Evolutionary conservation across 768 basidiomycete genomes (phyloP), one percentile per base, ranked within the genome.

Genomic region (Tricholomella constricta): DNA sequence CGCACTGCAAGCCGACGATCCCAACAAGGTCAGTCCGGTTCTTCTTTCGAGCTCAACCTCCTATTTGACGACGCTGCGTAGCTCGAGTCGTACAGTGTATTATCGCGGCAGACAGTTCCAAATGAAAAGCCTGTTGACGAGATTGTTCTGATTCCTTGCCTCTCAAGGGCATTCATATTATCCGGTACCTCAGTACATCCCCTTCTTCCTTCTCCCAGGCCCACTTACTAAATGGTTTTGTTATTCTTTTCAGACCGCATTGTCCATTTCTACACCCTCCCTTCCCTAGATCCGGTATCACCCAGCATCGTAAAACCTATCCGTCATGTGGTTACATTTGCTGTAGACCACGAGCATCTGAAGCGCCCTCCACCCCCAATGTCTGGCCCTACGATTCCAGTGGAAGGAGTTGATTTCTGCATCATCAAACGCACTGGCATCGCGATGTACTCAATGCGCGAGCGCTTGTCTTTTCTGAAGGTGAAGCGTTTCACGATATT

Each of bases 271-370:
- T 90, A 91, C 60, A 79, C 84, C 0, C 73, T 95, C 1, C 94
- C 96, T 1, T 82, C 85, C 4, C 79, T 98, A 17, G 91, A 94
- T 53, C 80, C 83, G 1, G 78, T 91, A 0, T 77, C 84, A 6
- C 70, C 72, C 4, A 77, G 72, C 10, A 58, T 71, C 14, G 85
- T 91, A 56, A 88, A 88, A 51, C 88, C 94, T 2, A 78, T 98
- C 20, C 81, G 93, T 40, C 86, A 94, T 53, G 88, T 91, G 4
- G 71, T 89, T 17, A 76, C 88, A 0, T 84, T 96, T 57, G 85
- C 93, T 0, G 84, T 97, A 0, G 95, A 98, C 63, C 85, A 94
- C 50, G 76, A 78, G 44, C 85, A 90, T 58, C 71, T 89, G 20
- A 73, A 71, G 36, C 76, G 86, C 8, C 78, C 79, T 0, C 62